A percentile compares a stretch with the other conserved stretches of the same genome.
Conservation (phyloP, 768 basidiomycete species). For the Termitomyces sp. region DNA sequence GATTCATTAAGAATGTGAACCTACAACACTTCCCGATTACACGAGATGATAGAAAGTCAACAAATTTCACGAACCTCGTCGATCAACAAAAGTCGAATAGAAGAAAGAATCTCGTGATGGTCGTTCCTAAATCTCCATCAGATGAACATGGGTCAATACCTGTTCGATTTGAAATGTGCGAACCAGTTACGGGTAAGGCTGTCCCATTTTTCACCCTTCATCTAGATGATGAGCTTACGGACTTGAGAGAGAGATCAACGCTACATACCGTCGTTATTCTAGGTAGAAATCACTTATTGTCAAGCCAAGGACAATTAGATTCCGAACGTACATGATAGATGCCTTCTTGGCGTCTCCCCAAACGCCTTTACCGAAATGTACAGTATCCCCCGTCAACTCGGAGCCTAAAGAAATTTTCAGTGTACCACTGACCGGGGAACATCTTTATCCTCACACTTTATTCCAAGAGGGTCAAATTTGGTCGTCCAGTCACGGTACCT, state of each 20-base stretch:
- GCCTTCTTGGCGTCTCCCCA: constrained; percentile 75
- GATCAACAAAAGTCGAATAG: constrained; percentile 80
- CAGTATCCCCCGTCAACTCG: constrained; percentile 91
- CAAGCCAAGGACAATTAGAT: background rate
- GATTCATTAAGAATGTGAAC: constrained; percentile 90
- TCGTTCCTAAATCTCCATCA: constrained; percentile 39
- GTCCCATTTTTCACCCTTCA: constrained; percentile 94
- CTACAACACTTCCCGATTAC: constrained; percentile 30
- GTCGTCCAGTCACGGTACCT: constrained; percentile 75
- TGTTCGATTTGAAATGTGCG: background rate
- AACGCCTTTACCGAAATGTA: constrained; percentile 53
- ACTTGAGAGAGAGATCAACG: background rate
- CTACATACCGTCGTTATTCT: constrained; percentile 73
- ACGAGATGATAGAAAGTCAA: background rate
- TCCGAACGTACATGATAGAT: constrained; percentile 62
- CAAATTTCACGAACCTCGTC: constrained; percentile 59
- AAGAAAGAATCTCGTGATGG: constrained; percentile 60
- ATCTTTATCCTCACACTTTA: constrained; percentile 53
- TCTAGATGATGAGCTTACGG: background rate
- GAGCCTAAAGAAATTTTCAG: constrained; percentile 46
- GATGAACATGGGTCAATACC: background rate
- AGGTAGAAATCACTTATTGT: background rate
- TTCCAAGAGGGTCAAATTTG: constrained; percentile 72
- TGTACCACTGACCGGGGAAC: background rate
- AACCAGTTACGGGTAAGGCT: constrained; percentile 87